Percentiles rank a stretch among this genome's conserved stretches.
Evolutionary conservation across 139 green algal species (phyloP).

Genomic region (Chlorella ohadii): DNA sequence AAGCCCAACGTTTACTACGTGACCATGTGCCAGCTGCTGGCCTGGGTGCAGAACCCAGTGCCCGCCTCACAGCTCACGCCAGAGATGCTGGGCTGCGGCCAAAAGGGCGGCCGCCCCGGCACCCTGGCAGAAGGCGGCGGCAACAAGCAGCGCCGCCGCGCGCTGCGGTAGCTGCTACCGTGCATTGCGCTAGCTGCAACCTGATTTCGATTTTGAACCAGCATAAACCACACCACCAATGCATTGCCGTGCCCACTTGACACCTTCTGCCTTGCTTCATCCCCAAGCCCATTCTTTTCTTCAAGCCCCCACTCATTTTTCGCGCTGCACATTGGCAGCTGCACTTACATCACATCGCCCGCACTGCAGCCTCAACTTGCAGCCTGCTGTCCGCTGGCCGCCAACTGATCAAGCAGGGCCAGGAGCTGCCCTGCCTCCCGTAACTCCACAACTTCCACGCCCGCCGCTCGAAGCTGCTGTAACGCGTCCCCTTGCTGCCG

Average conservation of each 20-base stretch:
- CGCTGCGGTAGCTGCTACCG: too few species aligned
- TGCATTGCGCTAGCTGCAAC: too few species aligned
- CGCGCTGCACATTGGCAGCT: neutral
- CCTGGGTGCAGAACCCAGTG: conserved; percentile 14
- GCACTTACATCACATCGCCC: neutral
- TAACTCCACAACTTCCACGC: conserved; percentile 2
- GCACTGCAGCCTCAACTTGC: neutral
- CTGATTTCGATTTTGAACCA: too few species aligned
- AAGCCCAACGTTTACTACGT: conserved; percentile 14
- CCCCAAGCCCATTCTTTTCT: too few species aligned
- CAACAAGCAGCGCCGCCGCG: neutral
- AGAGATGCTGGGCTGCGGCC: conserved; percentile 14
- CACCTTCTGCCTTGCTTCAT: too few species aligned
- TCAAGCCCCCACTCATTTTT: too few species aligned
- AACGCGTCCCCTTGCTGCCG: neutral
- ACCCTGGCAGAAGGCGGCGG: neutral
- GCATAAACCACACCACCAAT: too few species aligned
- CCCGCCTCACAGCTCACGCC: conserved; percentile 7
- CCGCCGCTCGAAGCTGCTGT: neutral
- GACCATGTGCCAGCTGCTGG: conserved; percentile 18
- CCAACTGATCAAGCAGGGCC: neutral
- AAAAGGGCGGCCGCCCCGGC: neutral
- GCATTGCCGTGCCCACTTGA: too few species aligned
- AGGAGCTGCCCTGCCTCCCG: neutral
- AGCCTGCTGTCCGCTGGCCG: neutral